Percentiles rank a stretch among this genome's conserved stretches.
Evolutionary conservation across 192 early-diverging fungal genomes (phyloP).

Genomic region (Coemansia sp.): DNA sequence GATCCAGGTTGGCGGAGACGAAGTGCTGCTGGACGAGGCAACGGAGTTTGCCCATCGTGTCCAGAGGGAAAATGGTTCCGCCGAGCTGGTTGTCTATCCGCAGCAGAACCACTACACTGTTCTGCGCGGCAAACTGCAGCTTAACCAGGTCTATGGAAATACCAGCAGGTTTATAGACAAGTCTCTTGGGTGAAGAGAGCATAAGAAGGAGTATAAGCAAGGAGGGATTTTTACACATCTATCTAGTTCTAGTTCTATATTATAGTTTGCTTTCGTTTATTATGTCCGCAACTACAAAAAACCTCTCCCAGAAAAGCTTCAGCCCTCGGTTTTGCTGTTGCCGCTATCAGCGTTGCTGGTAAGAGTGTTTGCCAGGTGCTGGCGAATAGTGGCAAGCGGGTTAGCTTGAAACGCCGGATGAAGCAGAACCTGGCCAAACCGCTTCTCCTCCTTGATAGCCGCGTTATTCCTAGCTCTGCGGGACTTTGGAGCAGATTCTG

Average conservation of each 20-base stretch:
- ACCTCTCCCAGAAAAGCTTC: not conserved
- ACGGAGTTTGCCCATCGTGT: slow-evolving; percentile 5
- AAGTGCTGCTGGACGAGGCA: slow-evolving; percentile 24
- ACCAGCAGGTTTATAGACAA: slow-evolving; percentile 6
- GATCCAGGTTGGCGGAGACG: slow-evolving; percentile 17
- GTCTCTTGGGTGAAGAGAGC: not conserved
- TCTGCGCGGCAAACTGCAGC: slow-evolving; percentile 24
- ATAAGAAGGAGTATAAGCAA: no score
- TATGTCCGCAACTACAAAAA: no score
- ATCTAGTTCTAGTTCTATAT: not conserved
- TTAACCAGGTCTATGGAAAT: slow-evolving; percentile 14
- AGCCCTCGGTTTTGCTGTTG: not conserved
- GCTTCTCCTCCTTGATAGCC: slow-evolving; percentile 66
- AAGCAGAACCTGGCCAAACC: slow-evolving; percentile 70
- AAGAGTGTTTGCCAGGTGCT: slow-evolving; percentile 74
- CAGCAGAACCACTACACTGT: slow-evolving; percentile 28
- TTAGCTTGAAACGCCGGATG: slow-evolving; percentile 74
- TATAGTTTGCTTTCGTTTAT: not conserved
- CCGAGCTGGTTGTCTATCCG: slow-evolving; percentile 16
- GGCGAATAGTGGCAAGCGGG: slow-evolving; percentile 69
- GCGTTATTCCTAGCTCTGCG: slow-evolving; percentile 64
- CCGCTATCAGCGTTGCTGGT: slow-evolving; percentile 4
- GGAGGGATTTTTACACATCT: no score
- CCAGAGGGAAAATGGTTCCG: not conserved
- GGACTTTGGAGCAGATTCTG: slow-evolving; percentile 6